Evolutionary conservation across 768 basidiomycete species (phyloP), one percentile per base, ranked within the genome.

Genomic region (Naganishia friedmannii): DNA sequence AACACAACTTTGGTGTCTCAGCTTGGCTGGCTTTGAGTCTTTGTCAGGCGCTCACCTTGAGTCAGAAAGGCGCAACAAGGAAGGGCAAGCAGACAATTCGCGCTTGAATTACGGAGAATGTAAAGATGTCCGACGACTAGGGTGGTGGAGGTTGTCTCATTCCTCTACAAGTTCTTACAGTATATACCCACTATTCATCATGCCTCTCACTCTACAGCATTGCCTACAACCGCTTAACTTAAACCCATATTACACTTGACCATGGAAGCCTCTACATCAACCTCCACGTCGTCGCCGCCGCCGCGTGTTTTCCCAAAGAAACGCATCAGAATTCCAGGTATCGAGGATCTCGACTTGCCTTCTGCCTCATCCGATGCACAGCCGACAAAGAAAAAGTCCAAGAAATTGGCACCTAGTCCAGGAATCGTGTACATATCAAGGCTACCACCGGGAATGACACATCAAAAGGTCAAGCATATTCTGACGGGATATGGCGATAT

Each of bases 381-480:
- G 42, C 60, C 37, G 12, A 3, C 53, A 15, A 67, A n/a, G 66
- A 53, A 39, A 26, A 31, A 57, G 34, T 10, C 63, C 3, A 78
- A 77, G 67, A 77, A 75, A 37, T 48, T 34, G 1, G 8, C 53
- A 0, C 72, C 66, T 0, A 73, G 74, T 8, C 81, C 93, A 23
- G 94, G 94, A 0, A 88, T 97, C 65, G 83, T 98, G 58, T 99
- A 98, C 81, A 92, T 99, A 53, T 96, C 93, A 19, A 86, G 96
- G 37, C 90, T 98, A 76, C 96, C 96, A 2, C 96, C 96, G 17
- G 95, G 93, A 1, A 98, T 99, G 96, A 91, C 90, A 26, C 96
- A 96, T 32, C 86, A 90, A 12, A 97, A 98, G 82, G 91, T 98
- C 45, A 88, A 93, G 69, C 92, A 98, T 82, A 84, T 99, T 51